phyloP scores from a whole-genome alignment of 1,284 basidiomycete genomes.

The Boletus coffeatus region DNA sequence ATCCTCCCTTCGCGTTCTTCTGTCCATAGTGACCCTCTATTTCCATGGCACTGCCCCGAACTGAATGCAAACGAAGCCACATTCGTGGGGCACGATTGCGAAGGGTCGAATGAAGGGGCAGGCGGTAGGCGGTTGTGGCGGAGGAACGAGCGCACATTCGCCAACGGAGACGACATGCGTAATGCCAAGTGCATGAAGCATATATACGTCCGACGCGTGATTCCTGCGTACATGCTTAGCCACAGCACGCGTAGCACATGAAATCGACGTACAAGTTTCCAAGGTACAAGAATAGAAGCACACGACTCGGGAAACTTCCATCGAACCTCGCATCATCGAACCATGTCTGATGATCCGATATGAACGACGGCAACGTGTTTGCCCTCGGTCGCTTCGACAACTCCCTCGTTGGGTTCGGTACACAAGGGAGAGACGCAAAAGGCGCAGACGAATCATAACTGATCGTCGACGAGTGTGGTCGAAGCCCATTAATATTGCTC shows the following conservation, averaged over 20 bases:
- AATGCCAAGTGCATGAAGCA: neutral
- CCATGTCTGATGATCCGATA: constrained; percentile 2
- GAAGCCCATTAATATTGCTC: constrained; percentile 10
- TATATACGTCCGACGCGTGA: neutral
- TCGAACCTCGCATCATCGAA: constrained; percentile 1
- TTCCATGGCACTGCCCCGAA: neutral
- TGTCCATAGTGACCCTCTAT: neutral
- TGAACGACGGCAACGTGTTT: neutral
- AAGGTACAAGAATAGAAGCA: constrained; percentile 1
- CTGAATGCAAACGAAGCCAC: neutral
- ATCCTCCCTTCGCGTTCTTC: neutral
- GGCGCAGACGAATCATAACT: neutral
- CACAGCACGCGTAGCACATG: neutral
- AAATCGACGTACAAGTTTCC: neutral
- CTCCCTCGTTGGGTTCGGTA: neutral
- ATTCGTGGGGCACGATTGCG: neutral
- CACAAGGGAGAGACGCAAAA: neutral
- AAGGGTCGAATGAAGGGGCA: neutral
- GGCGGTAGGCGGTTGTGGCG: neutral
- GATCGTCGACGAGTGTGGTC: neutral
- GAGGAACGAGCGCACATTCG: neutral
- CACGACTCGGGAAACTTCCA: constrained; percentile 1
- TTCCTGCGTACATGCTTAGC: neutral
- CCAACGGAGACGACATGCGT: neutral
- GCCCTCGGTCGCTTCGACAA: neutral